A percentile compares a stretch with the other conserved stretches of the same genome.
Evolutionary conservation across 345 rosid species (phyloP).

Genomic region (Salix koriyanagi): DNA sequence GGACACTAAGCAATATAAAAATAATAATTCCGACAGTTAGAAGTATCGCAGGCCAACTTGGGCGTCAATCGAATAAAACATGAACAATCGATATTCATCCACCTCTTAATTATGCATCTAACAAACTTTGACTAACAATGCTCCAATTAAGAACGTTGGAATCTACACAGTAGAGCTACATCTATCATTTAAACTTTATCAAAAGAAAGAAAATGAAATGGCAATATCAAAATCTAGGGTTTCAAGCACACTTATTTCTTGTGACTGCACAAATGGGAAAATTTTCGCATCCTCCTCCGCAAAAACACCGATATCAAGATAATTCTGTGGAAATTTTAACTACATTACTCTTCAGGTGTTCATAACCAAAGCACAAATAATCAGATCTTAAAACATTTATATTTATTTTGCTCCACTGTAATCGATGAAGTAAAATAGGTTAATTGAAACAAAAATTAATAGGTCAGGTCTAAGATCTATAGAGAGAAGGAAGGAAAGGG

Average conservation of each 20-base stretch:
- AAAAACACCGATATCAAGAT: background rate
- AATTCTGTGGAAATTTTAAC: too few species aligned
- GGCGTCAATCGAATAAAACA: too few species aligned
- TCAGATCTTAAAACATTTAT: background rate
- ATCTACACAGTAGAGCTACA: background rate
- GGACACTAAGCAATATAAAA: background rate
- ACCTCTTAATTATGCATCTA: background rate
- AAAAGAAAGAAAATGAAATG: background rate
- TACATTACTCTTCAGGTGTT: too few species aligned
- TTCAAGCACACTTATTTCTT: slow-evolving; percentile 36
- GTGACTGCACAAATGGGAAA: slow-evolving; percentile 75
- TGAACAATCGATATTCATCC: too few species aligned
- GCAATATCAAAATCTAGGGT: background rate
- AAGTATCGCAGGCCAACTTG: too few species aligned
- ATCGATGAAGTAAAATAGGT: background rate
- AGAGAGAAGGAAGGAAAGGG: background rate
- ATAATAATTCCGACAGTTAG: background rate
- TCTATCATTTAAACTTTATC: background rate
- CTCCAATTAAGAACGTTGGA: background rate
- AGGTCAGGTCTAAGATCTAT: background rate
- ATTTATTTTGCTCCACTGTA: background rate
- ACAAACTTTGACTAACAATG: background rate
- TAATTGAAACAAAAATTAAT: background rate
- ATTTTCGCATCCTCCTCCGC: slow-evolving; percentile 88
- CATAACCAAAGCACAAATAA: background rate